Evolutionary conservation across 169 alveolate genomes (phyloP).

Genomic region (Pseudocohnilembus persalinus): DNA sequence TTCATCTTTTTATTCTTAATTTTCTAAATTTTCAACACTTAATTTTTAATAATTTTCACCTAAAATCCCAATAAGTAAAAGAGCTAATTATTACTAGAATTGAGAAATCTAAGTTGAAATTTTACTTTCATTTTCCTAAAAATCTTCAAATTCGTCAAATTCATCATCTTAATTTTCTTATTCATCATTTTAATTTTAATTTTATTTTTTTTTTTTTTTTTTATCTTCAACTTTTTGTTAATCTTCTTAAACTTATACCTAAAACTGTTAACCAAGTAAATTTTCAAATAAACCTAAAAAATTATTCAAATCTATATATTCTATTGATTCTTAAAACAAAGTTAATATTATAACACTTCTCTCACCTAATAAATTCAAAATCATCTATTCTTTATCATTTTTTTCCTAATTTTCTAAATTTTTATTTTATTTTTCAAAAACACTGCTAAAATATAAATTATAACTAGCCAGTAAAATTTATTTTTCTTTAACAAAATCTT

Average conservation of each 20-base stretch:
- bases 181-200: neutral
- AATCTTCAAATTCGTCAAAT: neutral
- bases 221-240: no score
- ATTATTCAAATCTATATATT: neutral
- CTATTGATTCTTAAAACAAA: neutral
- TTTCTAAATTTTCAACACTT: neutral
- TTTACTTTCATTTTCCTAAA: no score
- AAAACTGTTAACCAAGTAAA: no score
- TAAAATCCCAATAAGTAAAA: neutral
- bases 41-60: neutral
- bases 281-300: no score
- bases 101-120: no score
- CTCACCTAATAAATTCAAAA: no score
- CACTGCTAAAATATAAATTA: no score
- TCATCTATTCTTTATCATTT: neutral
- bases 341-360: no score
- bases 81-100: no score
- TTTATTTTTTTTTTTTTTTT: no score
- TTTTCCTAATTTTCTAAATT: neutral
- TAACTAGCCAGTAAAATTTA: neutral
- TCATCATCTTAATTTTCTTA: neutral
- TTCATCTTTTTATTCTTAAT: neutral
- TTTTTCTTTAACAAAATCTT: neutral
- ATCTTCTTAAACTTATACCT: no score
- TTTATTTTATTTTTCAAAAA: no score